phyloP scores from a whole-genome alignment of 495 filamentous ascomycete genomes.

The Cercophora newfieldiana region DNA sequence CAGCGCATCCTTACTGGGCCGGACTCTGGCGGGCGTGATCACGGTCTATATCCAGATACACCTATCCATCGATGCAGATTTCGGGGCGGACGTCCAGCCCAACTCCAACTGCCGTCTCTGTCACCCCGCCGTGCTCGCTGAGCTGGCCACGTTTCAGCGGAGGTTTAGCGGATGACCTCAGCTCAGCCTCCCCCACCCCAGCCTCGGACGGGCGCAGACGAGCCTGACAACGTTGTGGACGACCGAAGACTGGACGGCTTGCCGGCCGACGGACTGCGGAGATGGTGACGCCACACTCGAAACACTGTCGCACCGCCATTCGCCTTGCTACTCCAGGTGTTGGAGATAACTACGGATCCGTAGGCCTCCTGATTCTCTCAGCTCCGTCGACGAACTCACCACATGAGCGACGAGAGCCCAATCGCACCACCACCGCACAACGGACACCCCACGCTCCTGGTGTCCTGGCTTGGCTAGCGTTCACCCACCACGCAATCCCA shows the following conservation, averaged over 20 bases:
- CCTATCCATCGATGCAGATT: neutral
- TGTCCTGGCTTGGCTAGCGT: neutral
- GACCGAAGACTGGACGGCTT: neutral
- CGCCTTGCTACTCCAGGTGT: neutral
- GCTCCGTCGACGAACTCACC: neutral
- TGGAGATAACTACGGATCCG: too few relatives aligned
- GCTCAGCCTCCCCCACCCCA: constrained; percentile 19
- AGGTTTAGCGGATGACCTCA: constrained; percentile 14
- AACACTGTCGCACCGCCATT: neutral
- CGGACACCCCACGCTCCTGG: neutral
- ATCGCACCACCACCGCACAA: neutral
- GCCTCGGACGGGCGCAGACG: neutral
- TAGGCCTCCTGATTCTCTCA: neutral
- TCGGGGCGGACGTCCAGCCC: constrained; percentile 1
- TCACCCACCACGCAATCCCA: neutral
- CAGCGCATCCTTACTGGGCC: constrained; percentile 1
- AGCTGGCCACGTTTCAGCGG: constrained; percentile 15
- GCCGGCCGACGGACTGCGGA: neutral
- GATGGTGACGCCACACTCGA: neutral
- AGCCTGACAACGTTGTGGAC: constrained; percentile 1
- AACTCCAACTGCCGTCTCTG: constrained; percentile 15
- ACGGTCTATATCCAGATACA: neutral
- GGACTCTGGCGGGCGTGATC: neutral
- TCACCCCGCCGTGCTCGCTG: neutral
- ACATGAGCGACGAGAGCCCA: neutral